These are phyloP conservation scores for Penium margaritaceum DNA, from an alignment of 139 green algal species.

Conservation along the genomic window DNA sequence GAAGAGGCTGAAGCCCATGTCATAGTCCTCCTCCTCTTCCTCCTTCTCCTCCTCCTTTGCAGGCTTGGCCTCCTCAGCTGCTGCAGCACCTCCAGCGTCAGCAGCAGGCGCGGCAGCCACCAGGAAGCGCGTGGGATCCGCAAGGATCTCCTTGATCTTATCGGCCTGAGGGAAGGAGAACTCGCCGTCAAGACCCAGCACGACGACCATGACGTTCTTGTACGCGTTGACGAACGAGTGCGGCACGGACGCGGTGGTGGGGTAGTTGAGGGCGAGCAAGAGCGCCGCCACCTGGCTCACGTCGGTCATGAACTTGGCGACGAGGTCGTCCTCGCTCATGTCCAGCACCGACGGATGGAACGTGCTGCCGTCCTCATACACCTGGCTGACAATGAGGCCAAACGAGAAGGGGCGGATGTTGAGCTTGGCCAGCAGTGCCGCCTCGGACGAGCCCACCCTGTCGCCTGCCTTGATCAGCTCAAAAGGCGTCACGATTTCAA, in stretches of 20 bases:
- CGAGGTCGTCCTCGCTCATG: slow-evolving; percentile 87
- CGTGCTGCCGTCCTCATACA: slow-evolving; percentile 78
- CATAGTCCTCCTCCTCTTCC: too few relatives aligned
- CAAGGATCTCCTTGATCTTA: slow-evolving; percentile 53
- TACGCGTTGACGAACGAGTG: slow-evolving; percentile 93
- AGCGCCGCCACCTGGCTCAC: slow-evolving; percentile 80
- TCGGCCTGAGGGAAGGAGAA: slow-evolving; percentile 50
- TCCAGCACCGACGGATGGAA: slow-evolving; percentile 85
- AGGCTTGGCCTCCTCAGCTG: too few relatives aligned
- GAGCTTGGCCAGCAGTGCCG: slow-evolving; percentile 95
- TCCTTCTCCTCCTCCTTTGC: too few relatives aligned
- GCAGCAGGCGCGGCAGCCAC: too few relatives aligned
- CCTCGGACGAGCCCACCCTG: slow-evolving; percentile 78
- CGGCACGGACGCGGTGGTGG: slow-evolving; percentile 79
- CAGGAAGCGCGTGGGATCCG: too few relatives aligned
- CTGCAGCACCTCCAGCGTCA: too few relatives aligned
- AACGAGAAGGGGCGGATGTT: slow-evolving; percentile 97
- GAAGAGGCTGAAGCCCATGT: too few relatives aligned
- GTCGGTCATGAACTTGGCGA: slow-evolving; percentile 54
- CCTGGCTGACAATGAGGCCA: slow-evolving; percentile 53
- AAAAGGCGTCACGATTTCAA: slow-evolving; percentile 90
- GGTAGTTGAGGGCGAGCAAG: slow-evolving; percentile 74
- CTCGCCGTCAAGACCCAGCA: slow-evolving; percentile 29
- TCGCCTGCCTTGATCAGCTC: slow-evolving; percentile 66
- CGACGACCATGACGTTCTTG: slow-evolving; percentile 96